Evolutionary conservation across 192 early-diverging fungal genomes (phyloP).

Genomic region (Pilobolus umbonatus): DNA sequence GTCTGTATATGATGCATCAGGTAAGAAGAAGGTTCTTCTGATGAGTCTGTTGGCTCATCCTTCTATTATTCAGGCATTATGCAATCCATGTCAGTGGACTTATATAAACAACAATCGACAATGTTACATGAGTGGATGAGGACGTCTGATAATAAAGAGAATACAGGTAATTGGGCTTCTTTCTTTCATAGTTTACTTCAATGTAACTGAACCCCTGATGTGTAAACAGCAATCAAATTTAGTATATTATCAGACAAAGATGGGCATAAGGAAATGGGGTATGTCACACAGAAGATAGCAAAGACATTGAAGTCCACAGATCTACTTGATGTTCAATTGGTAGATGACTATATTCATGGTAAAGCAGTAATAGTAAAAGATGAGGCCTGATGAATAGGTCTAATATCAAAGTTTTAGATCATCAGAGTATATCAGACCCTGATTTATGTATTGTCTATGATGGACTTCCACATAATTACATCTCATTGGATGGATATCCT

Average conservation of each 20-base stretch:
- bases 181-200: background rate
- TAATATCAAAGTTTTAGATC: background rate
- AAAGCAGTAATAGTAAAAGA: constrained; percentile 4
- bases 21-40: constrained; percentile 1
- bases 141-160: background rate
- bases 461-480: constrained; percentile 29
- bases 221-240: constrained; percentile 8
- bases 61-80: constrained; percentile 8
- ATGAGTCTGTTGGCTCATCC: background rate
- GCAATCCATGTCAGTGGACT: constrained; percentile 13
- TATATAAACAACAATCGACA: constrained; percentile 18
- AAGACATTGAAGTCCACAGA: background rate
- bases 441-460: constrained; percentile 31
- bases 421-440: constrained; percentile 18
- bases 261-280: constrained; percentile 11
- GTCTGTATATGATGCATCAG: constrained; percentile 23
- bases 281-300: background rate
- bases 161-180: background rate
- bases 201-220: background rate
- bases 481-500: constrained; percentile 32
- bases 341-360: constrained; percentile 50
- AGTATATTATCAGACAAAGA: constrained; percentile 6
- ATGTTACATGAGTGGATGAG: constrained; percentile 22
- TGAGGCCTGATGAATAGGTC: too few species aligned
- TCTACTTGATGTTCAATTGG: constrained; percentile 34